Evolutionary conservation across 164 flowering plant genomes (phyloP).

Genomic region (Taxillus chinensis): DNA sequence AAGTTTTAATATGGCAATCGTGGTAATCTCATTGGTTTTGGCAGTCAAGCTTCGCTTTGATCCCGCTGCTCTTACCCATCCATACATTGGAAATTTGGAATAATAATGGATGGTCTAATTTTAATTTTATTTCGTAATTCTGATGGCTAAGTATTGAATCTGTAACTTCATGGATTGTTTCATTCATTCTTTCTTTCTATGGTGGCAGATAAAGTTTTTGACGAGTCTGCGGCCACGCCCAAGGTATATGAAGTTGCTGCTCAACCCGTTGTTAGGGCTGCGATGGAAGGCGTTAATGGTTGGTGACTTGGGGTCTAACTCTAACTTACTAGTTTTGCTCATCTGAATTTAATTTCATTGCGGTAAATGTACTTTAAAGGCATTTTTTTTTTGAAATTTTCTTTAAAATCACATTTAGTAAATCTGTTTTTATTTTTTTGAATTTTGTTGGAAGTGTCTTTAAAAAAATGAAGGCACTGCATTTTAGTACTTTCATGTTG

Average conservation of each 20-base stretch:
- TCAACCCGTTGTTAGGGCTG: conserved; percentile 84
- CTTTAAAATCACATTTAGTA: too few species aligned
- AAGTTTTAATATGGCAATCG: neutral
- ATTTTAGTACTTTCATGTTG: too few species aligned
- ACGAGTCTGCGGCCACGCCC: conserved; percentile 50
- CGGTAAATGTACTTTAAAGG: too few species aligned
- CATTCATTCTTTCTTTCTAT: neutral
- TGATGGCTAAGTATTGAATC: neutral
- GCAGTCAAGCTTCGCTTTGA: neutral
- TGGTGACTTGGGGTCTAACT: conserved; percentile 4
- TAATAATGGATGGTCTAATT: neutral
- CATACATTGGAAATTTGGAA: neutral
- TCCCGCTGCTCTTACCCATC: neutral
- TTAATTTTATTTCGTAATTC: neutral
- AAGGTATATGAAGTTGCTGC: conserved; percentile 95
- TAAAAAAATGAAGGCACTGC: too few species aligned
- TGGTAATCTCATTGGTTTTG: neutral
- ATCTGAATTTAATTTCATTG: neutral
- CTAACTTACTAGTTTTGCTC: neutral
- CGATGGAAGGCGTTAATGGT: conserved; percentile 99
- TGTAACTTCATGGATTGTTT: neutral
- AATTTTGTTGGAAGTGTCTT: too few species aligned
- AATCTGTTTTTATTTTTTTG: too few species aligned
- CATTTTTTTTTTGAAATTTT: too few species aligned
- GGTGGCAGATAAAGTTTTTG: conserved; percentile 83